Evolutionary conservation across 2,329 filamentous ascomycete species (phyloP), one percentile per base, ranked within the genome.

Genomic region (Pseudogymnoascus sp.): DNA sequence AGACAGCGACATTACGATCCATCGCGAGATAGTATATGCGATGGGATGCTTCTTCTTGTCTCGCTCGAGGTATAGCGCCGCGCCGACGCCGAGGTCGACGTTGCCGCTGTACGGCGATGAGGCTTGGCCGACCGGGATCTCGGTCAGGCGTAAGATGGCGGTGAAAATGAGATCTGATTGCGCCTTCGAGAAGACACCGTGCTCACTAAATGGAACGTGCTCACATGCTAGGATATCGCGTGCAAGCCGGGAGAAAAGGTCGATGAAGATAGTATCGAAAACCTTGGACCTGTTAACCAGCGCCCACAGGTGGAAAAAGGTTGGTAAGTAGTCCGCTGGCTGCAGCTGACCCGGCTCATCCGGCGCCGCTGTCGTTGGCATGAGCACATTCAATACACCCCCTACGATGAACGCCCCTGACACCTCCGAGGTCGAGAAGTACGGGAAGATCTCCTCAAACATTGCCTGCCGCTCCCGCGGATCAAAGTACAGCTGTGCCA

Each of bases 261-360:
- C 95, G 67, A 97, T 84, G 71, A 96, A 93, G 66, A 89, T 88
- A 64, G 90, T 84, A 75, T 99, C 95, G 65, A 95, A 89, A 3
- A 87, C 83, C 75, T 91, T 95, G 0, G 93, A 97, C 61, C 96
- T 84, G 69, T 91, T 95, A 68, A 97, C 87, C 43, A 97, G 81
- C 1, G 93, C 95, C 95, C 95, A 99, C 1, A 97, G 78, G 75
- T 99, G 95, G 79, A 99, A 99, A 69, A 96, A 88, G 0, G 93
- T 96, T 2, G 95, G 95, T 37, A 97, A 79, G 71, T 96, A 93
- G 72, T 93, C 87, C 68, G 93, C 88, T 0, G 95, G 93, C 69
- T 92, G 87, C n/a, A 96, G 85, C 69, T 92, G 85, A 34, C 82
- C 80, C 69, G 89, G 85, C 31, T 86, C 85, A 25, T 85, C 82